These are phyloP conservation scores for Phytophthora pluvialis DNA, from an alignment of 352 stramenopile genomes.

Conservation along the genomic window DNA sequence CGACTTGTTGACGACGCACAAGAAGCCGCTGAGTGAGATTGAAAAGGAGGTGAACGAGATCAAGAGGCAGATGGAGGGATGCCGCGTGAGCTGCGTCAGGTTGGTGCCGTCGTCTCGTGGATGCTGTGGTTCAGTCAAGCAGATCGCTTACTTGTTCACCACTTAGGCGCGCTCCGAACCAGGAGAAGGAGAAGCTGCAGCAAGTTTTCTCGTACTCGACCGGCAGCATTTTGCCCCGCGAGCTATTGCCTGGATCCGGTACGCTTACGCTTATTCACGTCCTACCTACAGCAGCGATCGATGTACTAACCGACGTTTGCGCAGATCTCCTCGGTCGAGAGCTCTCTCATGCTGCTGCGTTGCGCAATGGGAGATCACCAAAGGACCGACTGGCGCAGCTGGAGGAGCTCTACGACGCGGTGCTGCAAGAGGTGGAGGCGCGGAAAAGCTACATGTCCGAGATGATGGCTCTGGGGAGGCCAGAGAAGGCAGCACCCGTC, in stretches of 20 bases:
- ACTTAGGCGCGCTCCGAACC: constrained; percentile 50
- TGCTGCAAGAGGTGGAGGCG: constrained; percentile 65
- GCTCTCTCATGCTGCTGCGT: constrained; percentile 55
- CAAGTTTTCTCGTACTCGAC: constrained; percentile 76
- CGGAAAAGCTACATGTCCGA: constrained; percentile 72
- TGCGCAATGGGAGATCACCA: constrained; percentile 40
- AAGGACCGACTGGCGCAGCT: constrained; percentile 63
- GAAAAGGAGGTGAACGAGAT: constrained; percentile 81
- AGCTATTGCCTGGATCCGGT: constrained; percentile 79
- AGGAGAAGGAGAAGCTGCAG: constrained; percentile 87
- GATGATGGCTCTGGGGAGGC: constrained; percentile 61
- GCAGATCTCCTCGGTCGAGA: constrained; percentile 71
- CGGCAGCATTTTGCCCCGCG: constrained; percentile 70
- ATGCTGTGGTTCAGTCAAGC: background rate
- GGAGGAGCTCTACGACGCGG: constrained; percentile 65
- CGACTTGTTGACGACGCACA: constrained; percentile 51
- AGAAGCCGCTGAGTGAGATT: constrained; percentile 75
- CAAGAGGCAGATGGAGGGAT: constrained; percentile 75
- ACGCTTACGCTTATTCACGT: background rate
- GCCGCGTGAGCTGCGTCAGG: constrained; percentile 58
- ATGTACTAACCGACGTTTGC: background rate
- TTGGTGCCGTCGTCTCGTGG: constrained; percentile 19
- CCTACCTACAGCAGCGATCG: background rate
- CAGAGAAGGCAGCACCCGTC: constrained; percentile 46
- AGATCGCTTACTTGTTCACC: background rate